A percentile compares a stretch with the other conserved stretches of the same genome.
phyloP scores from a whole-genome alignment of 176 grass and related monocot species.

The Raddia guianensis region DNA sequence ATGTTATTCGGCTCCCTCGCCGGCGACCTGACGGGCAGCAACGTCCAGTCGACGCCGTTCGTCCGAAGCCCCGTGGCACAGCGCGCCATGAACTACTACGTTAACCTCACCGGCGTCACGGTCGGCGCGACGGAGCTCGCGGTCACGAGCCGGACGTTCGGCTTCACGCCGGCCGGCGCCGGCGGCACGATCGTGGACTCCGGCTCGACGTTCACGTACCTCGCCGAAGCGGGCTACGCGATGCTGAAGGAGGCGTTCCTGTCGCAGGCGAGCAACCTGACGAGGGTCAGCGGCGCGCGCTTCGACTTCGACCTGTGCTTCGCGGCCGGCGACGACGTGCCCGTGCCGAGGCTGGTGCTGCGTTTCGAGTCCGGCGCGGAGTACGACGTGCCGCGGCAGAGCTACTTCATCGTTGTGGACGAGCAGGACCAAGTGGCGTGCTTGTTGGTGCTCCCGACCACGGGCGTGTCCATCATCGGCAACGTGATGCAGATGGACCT shows the following conservation, averaged over 20 bases:
- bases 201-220: slow-evolving; percentile 52
- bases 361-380: slow-evolving; percentile 54
- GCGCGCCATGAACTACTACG: slow-evolving; percentile 52
- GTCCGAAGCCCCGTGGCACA: slow-evolving; percentile 33
- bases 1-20: slow-evolving; percentile 60
- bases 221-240: slow-evolving; percentile 45
- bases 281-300: slow-evolving; percentile 23
- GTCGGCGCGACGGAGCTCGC: slow-evolving; percentile 40
- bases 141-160: slow-evolving; percentile 41
- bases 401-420: slow-evolving; percentile 53
- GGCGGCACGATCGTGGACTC: slow-evolving; percentile 68
- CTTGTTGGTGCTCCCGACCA: slow-evolving; percentile 47
- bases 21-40: slow-evolving; percentile 27
- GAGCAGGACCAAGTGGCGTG: slow-evolving; percentile 36
- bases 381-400: slow-evolving; percentile 37
- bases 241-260: slow-evolving; percentile 41
- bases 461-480: slow-evolving; percentile 59
- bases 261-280: slow-evolving; percentile 31
- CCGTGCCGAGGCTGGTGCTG: slow-evolving; percentile 52
- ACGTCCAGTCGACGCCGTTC: slow-evolving; percentile 50
- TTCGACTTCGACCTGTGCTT: slow-evolving; percentile 64
- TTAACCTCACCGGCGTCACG: slow-evolving; percentile 60
- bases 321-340: background rate
- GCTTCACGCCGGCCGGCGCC: slow-evolving; percentile 23
- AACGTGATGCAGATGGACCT: slow-evolving; percentile 65